Conservation (phyloP, 2,329 filamentous ascomycete species). For the Pseudogymnoascus sp. region DNA sequence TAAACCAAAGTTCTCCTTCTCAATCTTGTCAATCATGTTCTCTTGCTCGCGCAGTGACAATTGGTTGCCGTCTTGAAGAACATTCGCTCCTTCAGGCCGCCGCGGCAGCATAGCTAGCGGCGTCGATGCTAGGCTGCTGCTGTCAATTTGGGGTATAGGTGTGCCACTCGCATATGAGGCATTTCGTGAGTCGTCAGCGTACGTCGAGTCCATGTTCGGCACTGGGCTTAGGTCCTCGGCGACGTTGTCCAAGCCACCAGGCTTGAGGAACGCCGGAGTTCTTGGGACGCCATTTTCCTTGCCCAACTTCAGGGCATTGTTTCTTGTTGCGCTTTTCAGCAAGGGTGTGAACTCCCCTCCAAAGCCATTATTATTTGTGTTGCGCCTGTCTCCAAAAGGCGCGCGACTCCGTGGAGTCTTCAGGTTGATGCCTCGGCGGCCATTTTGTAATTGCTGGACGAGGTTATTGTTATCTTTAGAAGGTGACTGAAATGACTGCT, state of each 20-base stretch:
- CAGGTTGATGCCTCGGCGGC: conserved; percentile 47
- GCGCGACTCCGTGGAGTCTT: conserved; percentile 65
- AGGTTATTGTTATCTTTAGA: conserved; percentile 67
- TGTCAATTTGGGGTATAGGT: conserved; percentile 64
- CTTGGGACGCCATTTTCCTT: conserved; percentile 53
- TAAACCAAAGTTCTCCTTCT: conserved; percentile 96
- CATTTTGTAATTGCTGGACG: conserved; percentile 64
- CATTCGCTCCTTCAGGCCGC: conserved; percentile 52
- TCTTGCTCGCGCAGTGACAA: conserved; percentile 91
- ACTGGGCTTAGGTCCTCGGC: conserved; percentile 67
- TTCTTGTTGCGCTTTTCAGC: conserved; percentile 70
- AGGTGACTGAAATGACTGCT: conserved; percentile 78
- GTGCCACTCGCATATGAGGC: conserved; percentile 58
- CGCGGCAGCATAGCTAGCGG: conserved; percentile 64
- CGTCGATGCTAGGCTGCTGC: conserved; percentile 75
- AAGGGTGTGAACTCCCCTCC: conserved; percentile 85
- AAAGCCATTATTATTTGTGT: conserved; percentile 52
- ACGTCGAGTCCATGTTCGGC: conserved; percentile 65
- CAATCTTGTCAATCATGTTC: conserved; percentile 87
- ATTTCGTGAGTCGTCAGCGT: conserved; percentile 54
- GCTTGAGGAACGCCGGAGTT: conserved; percentile 60
- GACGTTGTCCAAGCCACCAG: conserved; percentile 50
- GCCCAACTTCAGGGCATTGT: conserved; percentile 56
- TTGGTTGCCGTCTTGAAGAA: conserved; percentile 78
- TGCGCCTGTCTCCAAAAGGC: conserved; percentile 62